Evolutionary conservation across 2,329 filamentous ascomycete species (phyloP), one percentile per base, ranked within the genome.

Genomic region (Gyromitra esculenta): DNA sequence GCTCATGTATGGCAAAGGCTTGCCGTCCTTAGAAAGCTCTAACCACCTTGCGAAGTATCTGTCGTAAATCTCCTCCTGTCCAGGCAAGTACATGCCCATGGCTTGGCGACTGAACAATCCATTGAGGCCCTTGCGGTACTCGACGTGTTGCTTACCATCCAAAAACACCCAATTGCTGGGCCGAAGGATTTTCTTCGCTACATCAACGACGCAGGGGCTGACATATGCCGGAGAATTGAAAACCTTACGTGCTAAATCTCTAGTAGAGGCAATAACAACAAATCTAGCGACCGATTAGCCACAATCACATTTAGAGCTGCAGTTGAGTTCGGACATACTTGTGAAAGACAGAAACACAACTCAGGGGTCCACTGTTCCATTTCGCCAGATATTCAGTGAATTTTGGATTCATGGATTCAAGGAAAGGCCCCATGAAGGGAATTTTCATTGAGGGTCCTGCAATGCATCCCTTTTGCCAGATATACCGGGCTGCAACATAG

Each of bases 341-440:
- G 89, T 99, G 96, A 87, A 99, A 99, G 82, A 99, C 94, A 1
- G 94, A 97, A 78, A 99, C 96, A 83, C 96, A 99, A 87, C 94
- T 97, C 81, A 99, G 87, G 62, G 92, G 91, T 60, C 92, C 96
- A 82, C 93, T 97, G 81, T 88, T 84, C 96, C 96, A 99, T 87
- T 98, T 97, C 77, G 88, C 91, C 83, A 94, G 88, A 86, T 99
- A 99, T 82, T 94, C 89, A 77, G 91, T 90, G 83, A 97, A 98
- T 82, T 95, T 93, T 74, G 96, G 96, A 84, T 97, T 91, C 81
- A 98, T 87, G 37, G 94, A 97, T 82, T 97, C 87, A 73, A 98
- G 87, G 84, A 99, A 98, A 4, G 96, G 95, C n/a, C 96, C 96
- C 83, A 98, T 94, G 82, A 96, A 95, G 54, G 92, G 92, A 75